Base-by-base conservation (phyloP, 495 filamentous ascomycete species). In the Hyaloscypha hepaticicola region DNA sequence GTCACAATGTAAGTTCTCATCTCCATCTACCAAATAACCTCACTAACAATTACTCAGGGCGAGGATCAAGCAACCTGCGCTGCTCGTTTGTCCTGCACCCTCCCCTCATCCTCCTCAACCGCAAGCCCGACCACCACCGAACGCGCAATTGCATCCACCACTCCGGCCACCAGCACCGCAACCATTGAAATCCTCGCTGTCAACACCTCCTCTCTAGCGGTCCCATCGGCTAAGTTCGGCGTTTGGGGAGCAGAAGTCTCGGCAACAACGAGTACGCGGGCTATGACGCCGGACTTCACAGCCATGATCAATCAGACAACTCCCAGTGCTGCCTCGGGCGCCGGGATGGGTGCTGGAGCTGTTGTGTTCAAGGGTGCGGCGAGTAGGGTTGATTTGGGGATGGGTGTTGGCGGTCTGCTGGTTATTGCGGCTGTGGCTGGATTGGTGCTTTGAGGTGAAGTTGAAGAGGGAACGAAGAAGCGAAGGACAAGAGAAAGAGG, bases 51-150 rank as follows among this genome's bases (percentile, higher is more conserved):
- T n/a, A n/a, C 16, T 7, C 5, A 53, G 57, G 57, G 51, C 57
- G 59, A 64, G 27, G 48, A 63, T 50, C 50, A 49, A 24, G 45
- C 25, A 9, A 63, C 60, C n/a, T 63, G 60, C 33, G 48, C 61
- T 14, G 29, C 25, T 25, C 52, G 33, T 27, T 53, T 58, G 7
- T 45, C 34, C 33, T 58, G 57, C 61, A 57, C 52, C n/a, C 52
- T 64, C 21, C 52, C 53, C 34, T 33, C 61, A 3, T 64, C 55
- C 34, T 27, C 48, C 29, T 6, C 31, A 26, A 58, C 61, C 41
- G 19, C 49, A 5, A 19, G 27, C 14, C 26, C n/a, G 29, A 22
- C 12, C 27, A 31, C 26, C 19, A 7, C 14, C 22, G 19, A 25
- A 5, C 3, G 14, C 57, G 19, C 57, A 31, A 6, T 21, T 8